Base-by-base conservation (phyloP, 371 early-diverging fungal genomes). In the Thermomucor indicae-seudaticae region DNA sequence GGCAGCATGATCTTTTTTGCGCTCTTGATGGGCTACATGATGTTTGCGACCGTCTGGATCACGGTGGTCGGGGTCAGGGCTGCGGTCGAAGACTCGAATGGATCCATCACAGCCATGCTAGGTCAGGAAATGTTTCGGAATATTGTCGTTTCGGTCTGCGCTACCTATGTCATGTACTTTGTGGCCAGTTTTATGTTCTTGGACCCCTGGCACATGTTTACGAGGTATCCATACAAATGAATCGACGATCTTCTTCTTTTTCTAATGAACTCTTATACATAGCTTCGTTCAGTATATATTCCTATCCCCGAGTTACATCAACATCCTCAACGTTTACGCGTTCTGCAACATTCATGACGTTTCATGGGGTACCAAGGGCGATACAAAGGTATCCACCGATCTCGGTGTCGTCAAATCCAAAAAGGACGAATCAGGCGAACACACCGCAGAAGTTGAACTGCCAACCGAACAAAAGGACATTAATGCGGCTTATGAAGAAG, bases 311-410 rank as follows among this genome's bases (percentile, higher is more conserved):
- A 72, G 72, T 43, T 85, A 79, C 53, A 75, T 70, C 57, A 83
- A 83, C 53, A 70, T 84, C 28, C 62, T 86, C 30, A 82, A 79
- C 49, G 76, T 83, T 23, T 86, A 86, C 43, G 84, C 86, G 2
- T 84, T 83, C 62, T 84, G 84, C 61, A 86, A 86, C 55, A 81
- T 76, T 1, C 83, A 81, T 57, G 86, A 86, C 61, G 81, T 86
- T 19, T 79, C 90, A 3, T 95, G 96, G 96, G 96, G 96, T 38
- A 95, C 96, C 24, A 94, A 94, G 75, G 94, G 95, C 55, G 93
- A 87, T 55, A 85, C 77, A 49, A 63, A 59, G 32, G 67, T 77
- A 12, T 61, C 67, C 20, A 77, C 71, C 17, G 79, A 82, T 66
- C 67, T 86, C 37, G 88, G 87, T 50, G 77, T 78, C 2, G 86